Base-by-base conservation (phyloP, 2,329 filamentous ascomycete genomes). In the Fusarium setosum region DNA sequence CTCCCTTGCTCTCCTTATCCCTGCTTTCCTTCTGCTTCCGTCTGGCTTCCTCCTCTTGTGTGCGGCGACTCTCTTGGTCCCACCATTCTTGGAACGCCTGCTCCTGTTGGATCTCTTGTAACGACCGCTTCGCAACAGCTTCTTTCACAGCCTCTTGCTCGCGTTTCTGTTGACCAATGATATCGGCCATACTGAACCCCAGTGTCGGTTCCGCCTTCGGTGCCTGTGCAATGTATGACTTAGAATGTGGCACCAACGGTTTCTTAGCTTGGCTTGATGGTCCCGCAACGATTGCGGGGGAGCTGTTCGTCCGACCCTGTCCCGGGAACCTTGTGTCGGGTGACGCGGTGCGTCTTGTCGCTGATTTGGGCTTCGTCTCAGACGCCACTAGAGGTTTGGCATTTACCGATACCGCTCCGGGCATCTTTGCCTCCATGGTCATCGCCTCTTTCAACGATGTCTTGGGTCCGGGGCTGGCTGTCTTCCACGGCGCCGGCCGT, bases 41-140 rank as follows among this genome's bases (percentile, higher is more conserved):
- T 41, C 78, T 73, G 4, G 83, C 82, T 62, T 87, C 86, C 61
- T 88, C 88, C 67, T 90, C 87, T 65, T 90, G 90, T 34, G 91
- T 87, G 24, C 92, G 84, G 60, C 85, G 85, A 71, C 90, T 93
- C 77, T 97, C 94, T 63, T 92, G 89, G 68, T 96, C 93, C 94
- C 94, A 97, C 94, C 94, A 97, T 75, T 96, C 90, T 75, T 97
- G 93, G 75, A 99, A 99, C 50, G 93, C 93, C 74, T 99, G 96
- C 78, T 99, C 96, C 67, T 96, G 89, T 76, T 99, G 96, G 59
- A 99, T 99, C 65, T 98, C 96, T 73, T 96, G 90, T 26, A 99
- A 81, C 65, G 92, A 96, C 56, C 95, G 87, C 79, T 97, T 97
- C 3, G 94, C 92, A 11, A 90, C 90, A 1, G 94, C 93, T 74